A percentile compares a stretch with the other conserved stretches of the same genome.
Evolutionary conservation across 1,284 basidiomycete genomes (phyloP).

Genomic region (Ceratobasidium theobromae): DNA sequence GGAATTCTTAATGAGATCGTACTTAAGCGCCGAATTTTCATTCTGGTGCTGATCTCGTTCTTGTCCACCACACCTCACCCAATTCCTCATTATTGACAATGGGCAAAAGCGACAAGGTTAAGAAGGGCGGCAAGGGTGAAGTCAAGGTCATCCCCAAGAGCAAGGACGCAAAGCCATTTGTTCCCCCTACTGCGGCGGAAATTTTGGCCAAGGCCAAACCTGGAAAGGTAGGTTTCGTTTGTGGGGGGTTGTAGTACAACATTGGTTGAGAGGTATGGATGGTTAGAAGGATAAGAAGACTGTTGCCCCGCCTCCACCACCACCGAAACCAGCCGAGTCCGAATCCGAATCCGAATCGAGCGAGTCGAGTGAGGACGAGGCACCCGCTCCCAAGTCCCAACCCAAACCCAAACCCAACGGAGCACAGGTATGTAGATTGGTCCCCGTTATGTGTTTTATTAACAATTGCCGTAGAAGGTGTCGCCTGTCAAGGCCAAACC

Average conservation of each 20-base stretch:
- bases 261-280: background rate
- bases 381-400: conserved; percentile 8
- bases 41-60: conserved; percentile 28
- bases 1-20: background rate
- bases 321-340: conserved; percentile 23
- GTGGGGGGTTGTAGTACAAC: no score
- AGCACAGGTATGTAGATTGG: conserved; percentile 5
- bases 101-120: background rate
- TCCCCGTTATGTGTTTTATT: background rate
- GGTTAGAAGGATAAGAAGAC: conserved; percentile 9
- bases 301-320: conserved; percentile 25
- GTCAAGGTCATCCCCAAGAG: conserved; percentile 39
- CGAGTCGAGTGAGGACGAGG: conserved; percentile 31
- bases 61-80: conserved; percentile 20
- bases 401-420: conserved; percentile 28
- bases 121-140: conserved; percentile 36
- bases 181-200: conserved; percentile 4
- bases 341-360: conserved; percentile 24
- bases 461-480: background rate
- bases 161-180: conserved; percentile 37
- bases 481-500: conserved; percentile 31
- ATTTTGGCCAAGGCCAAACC: conserved; percentile 17
- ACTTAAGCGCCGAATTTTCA: conserved; percentile 15
- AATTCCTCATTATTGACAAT: background rate
- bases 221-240: conserved; percentile 22